phyloP scores from a whole-genome alignment of 306 rosid species.

The Sechiopsis laciniata region DNA sequence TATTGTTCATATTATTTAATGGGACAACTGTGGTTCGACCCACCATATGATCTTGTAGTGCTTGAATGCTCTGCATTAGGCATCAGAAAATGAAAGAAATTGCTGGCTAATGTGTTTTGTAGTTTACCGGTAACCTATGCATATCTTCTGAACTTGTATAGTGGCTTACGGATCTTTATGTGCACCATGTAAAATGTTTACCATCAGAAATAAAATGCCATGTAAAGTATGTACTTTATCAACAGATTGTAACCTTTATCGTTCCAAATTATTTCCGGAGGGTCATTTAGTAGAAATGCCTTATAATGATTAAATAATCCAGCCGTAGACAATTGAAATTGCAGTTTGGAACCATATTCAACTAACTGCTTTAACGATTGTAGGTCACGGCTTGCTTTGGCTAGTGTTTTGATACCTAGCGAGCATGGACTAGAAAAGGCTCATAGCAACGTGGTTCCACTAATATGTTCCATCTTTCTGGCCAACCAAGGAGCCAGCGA shows the following conservation, averaged over 20 bases:
- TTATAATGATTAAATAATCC: not conserved
- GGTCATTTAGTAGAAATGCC: constrained; percentile 2
- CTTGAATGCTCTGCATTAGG: not conserved
- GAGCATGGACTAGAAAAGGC: constrained; percentile 41
- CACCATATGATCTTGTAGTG: not conserved
- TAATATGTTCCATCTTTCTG: constrained; percentile 80
- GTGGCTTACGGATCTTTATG: not conserved
- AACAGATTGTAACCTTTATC: not conserved
- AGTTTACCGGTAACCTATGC: not conserved
- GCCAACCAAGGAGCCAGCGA: constrained; percentile 81
- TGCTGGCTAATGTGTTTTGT: not conserved
- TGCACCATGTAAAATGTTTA: not conserved
- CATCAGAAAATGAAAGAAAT: not conserved
- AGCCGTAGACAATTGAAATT: not conserved
- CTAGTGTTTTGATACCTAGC: constrained; percentile 36
- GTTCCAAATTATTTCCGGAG: not conserved
- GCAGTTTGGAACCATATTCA: not conserved
- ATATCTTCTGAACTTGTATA: not conserved
- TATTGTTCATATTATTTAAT: not conserved
- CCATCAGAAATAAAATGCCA: no score
- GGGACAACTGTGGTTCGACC: no score
- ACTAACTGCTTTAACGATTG: not conserved
- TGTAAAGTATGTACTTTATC: not conserved
- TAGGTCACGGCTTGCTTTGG: constrained; percentile 54
- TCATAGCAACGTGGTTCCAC: constrained; percentile 48